A percentile compares a stretch with the other conserved stretches of the same genome.
These are phyloP conservation scores for Suillus sp. DNA, from an alignment of 768 basidiomycete species.

Conservation along the genomic window DNA sequence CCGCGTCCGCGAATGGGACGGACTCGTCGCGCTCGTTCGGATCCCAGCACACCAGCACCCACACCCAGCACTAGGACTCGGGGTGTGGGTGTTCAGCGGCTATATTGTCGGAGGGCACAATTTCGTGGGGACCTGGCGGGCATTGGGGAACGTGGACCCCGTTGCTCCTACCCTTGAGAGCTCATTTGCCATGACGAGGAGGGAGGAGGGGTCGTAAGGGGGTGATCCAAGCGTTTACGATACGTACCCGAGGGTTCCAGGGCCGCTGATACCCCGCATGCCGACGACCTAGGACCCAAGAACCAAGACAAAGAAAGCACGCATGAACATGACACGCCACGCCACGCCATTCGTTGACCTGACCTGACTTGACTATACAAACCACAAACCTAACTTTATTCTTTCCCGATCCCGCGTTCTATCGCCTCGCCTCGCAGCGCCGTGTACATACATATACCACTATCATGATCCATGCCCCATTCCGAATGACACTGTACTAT, in stretches of 20 bases:
- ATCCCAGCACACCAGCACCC: slow-evolving; percentile 28
- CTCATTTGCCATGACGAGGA: slow-evolving; percentile 57
- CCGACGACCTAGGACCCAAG: not conserved
- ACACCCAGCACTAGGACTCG: slow-evolving; percentile 14
- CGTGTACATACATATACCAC: not conserved
- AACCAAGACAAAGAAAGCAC: not conserved
- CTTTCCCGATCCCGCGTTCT: not conserved
- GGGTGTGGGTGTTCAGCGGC: slow-evolving; percentile 60
- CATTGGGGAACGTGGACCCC: slow-evolving; percentile 41
- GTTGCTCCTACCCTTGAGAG: slow-evolving; percentile 59
- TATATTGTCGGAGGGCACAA: slow-evolving; percentile 66
- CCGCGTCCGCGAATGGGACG: slow-evolving; percentile 60
- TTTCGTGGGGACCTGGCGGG: slow-evolving; percentile 75
- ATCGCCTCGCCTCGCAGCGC: not conserved
- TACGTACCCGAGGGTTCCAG: not conserved
- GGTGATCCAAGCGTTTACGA: not conserved
- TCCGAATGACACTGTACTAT: slow-evolving; percentile 12
- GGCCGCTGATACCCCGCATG: not conserved
- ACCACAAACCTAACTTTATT: not conserved
- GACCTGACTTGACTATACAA: not conserved
- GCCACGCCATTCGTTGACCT: slow-evolving; percentile 2
- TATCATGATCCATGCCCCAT: not conserved
- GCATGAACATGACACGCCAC: not conserved
- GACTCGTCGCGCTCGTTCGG: slow-evolving; percentile 55
- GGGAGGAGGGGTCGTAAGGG: not conserved